Percentiles rank a stretch among this genome's conserved stretches.
Evolutionary conservation across 1,139 yeast genomes (phyloP).

Genomic region (Protomyces inundatus): DNA sequence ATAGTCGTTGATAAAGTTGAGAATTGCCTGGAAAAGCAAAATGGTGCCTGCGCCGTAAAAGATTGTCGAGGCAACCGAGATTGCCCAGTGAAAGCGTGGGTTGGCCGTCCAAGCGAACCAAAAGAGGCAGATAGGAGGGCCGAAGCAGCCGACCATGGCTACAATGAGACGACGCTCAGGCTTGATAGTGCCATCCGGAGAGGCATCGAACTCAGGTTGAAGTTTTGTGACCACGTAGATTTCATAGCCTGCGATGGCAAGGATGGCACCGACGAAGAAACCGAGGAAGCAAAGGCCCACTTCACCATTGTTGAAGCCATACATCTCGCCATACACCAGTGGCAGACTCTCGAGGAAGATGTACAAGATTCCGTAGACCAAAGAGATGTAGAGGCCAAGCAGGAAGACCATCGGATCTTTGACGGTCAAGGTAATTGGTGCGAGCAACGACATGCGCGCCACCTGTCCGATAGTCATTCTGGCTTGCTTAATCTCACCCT

Average conservation of each 20-base stretch:
- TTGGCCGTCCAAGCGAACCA: slow-evolving; percentile 82
- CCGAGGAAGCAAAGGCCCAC: slow-evolving; percentile 77
- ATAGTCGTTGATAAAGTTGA: slow-evolving; percentile 70
- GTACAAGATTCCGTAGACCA: slow-evolving; percentile 61
- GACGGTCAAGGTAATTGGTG: slow-evolving; percentile 51
- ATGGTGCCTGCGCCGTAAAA: slow-evolving; percentile 63
- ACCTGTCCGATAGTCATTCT: slow-evolving; percentile 18
- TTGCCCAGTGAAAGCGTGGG: slow-evolving; percentile 64
- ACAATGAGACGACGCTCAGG: slow-evolving; percentile 79
- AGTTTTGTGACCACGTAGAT: slow-evolving; percentile 4
- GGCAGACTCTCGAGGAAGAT: slow-evolving; percentile 69
- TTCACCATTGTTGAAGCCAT: slow-evolving; percentile 60
- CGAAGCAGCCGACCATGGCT: slow-evolving; percentile 63
- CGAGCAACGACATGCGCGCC: slow-evolving; percentile 40
- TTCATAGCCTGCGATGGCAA: slow-evolving; percentile 16
- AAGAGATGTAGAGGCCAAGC: slow-evolving; percentile 42
- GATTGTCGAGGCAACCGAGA: slow-evolving; percentile 65
- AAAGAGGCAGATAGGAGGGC: slow-evolving; percentile 62
- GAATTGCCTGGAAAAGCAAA: slow-evolving; percentile 42
- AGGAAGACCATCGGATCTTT: slow-evolving; percentile 46
- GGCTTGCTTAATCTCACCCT: slow-evolving; percentile 49
- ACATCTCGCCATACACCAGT: slow-evolving; percentile 61
- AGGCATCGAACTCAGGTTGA: slow-evolving; percentile 13
- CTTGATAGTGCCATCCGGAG: slow-evolving; percentile 48
- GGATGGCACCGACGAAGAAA: slow-evolving; percentile 50